Base-by-base conservation (phyloP, 176 grass and related monocot genomes). In the Rhipidocladum racemiflorum region DNA sequence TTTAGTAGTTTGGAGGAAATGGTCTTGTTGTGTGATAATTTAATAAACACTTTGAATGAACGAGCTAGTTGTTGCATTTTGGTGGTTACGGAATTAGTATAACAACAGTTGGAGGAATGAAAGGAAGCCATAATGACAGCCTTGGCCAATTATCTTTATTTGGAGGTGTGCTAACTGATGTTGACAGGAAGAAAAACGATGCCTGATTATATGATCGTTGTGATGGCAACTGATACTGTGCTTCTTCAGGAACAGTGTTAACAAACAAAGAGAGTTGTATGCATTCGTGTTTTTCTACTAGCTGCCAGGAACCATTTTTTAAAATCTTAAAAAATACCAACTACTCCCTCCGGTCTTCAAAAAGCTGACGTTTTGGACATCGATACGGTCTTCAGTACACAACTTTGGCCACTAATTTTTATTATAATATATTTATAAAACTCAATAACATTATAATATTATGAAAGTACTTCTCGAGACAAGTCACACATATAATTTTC, bases 61-160 rank as follows among this genome's bases (percentile, higher is more conserved):
- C 49, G 32, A 65, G 36, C 46, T 76, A 77, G 77, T 64, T 86
- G 32, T 80, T 65, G 50, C 65, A 48, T 43, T 64, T 85, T 48
- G 48, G 64, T 18, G 16, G 49, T 57, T 65, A 76, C 23, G 14
- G 10, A 71, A 48, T 65, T 45, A 59, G 82, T 48, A 82, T 72
- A 82, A 64, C 42, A 86, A 77, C 72, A 49, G 67, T 82, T 89
- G 46, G 65, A 59, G 36, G 54, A 64, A 44, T 8, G 15, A 77
- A 85, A 89, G 72, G 65, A 50, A 60, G 46, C 65, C 74, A 89
- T 72, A 72, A 86, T 59, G 34, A 60, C 73, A 34, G 9, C 83
- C 57, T 23, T 72, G 32, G 46, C n/a, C 28, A 40, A 12, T 72
- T 77, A 59, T 76, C n/a, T 44, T 71, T 61, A 80, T 48, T 54